These are phyloP conservation scores for Nemophila menziesii DNA, from an alignment of 257 asterid species.

Conservation along the genomic window DNA sequence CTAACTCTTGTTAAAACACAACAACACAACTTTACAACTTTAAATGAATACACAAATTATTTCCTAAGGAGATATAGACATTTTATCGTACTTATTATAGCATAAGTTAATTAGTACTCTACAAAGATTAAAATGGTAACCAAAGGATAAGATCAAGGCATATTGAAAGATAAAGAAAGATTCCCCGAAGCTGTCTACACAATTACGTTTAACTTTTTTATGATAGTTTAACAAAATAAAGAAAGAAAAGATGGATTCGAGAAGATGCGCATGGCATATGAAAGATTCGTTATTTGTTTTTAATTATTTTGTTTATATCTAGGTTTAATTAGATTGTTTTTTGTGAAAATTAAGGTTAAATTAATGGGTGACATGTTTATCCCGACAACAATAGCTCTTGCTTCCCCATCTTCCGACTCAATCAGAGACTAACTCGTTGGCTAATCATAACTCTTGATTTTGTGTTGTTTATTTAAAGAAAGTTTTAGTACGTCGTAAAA, in stretches of 20 bases:
- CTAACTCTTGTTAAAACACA: too few relatives aligned
- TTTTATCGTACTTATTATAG: too few relatives aligned
- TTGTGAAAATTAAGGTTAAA: slow-evolving; percentile 15
- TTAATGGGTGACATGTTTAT: slow-evolving; percentile 33
- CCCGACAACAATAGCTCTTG: slow-evolving; percentile 37
- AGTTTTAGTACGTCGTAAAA: slow-evolving; percentile 1
- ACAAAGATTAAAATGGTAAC: too few relatives aligned
- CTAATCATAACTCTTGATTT: slow-evolving; percentile 18
- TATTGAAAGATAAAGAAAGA: slow-evolving; percentile 1
- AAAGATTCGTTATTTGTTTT: slow-evolving; percentile 29
- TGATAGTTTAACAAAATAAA: slow-evolving; percentile 4
- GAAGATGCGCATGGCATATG: slow-evolving; percentile 25
- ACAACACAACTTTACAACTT: too few relatives aligned
- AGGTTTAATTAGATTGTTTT: slow-evolving; percentile 9
- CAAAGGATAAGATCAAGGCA: background rate
- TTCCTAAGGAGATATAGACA: too few relatives aligned
- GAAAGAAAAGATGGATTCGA: slow-evolving; percentile 2
- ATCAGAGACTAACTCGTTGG: slow-evolving; percentile 12
- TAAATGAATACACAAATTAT: too few relatives aligned
- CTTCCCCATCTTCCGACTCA: slow-evolving; percentile 46
- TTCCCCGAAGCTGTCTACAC: slow-evolving; percentile 12
- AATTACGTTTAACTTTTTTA: slow-evolving; percentile 3
- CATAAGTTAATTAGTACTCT: too few relatives aligned
- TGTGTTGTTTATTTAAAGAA: background rate
- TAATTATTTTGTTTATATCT: slow-evolving; percentile 11